Conservation (phyloP, 1,284 basidiomycete species). For the Phlebopus sp. region DNA sequence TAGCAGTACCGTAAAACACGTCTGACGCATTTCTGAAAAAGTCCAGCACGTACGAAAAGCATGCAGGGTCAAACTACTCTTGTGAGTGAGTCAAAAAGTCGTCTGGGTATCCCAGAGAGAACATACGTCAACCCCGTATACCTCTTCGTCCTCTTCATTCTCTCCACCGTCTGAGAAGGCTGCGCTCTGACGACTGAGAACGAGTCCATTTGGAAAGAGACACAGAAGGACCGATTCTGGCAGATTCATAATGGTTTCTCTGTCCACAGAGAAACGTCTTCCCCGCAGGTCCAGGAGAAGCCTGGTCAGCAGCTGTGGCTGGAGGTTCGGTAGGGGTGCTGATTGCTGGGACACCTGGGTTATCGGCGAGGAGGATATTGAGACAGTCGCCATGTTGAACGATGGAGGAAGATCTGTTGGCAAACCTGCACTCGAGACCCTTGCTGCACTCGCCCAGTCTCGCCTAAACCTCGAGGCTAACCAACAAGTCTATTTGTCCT, state of each 20-base stretch:
- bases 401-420: constrained; percentile 13
- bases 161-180: constrained; percentile 70
- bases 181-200: constrained; percentile 84
- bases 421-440: constrained; percentile 8
- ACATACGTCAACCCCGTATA: constrained; percentile 94
- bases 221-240: constrained; percentile 97
- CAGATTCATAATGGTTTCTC: constrained; percentile 97
- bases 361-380: constrained; percentile 72
- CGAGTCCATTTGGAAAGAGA: constrained; percentile 95
- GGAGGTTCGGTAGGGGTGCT: constrained; percentile 65
- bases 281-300: constrained; percentile 93
- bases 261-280: constrained; percentile 89
- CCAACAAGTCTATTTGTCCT: constrained; percentile 24
- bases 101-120: constrained; percentile 8
- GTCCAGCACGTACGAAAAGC: constrained; percentile 88
- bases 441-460: constrained; percentile 19
- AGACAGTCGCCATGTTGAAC: constrained; percentile 45
- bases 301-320: constrained; percentile 81
- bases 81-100: constrained; percentile 11
- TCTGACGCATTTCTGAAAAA: constrained; percentile 91
- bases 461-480: constrained; percentile 32
- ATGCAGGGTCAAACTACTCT: constrained; percentile 91
- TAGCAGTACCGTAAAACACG: constrained; percentile 87
- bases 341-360: constrained; percentile 78
- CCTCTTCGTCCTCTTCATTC: constrained; percentile 88